Evolutionary conservation across 2,329 filamentous ascomycete species (phyloP).

Genomic region (Capronia coronata): DNA sequence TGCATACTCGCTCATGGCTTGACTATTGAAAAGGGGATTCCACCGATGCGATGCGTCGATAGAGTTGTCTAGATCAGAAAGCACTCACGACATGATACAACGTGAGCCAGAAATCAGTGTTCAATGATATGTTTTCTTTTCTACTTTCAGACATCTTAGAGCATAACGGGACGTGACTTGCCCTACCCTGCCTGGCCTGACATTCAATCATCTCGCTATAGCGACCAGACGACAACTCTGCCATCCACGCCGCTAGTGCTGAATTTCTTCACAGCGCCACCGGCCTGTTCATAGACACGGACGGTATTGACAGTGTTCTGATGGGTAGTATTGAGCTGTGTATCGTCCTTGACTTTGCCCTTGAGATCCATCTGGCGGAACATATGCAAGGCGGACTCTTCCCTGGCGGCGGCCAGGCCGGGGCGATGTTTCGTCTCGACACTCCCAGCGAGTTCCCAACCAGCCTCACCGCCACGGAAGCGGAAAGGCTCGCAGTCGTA

Average conservation of each 20-base stretch:
- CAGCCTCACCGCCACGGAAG: constrained; percentile 68
- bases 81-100: too few relatives aligned
- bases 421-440: constrained; percentile 66
- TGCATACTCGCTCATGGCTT: not conserved
- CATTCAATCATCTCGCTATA: constrained; percentile 38
- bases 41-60: too few relatives aligned
- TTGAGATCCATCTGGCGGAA: constrained; percentile 98
- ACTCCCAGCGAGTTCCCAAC: constrained; percentile 78
- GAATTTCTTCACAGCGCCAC: constrained; percentile 65
- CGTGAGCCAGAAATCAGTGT: too few relatives aligned
- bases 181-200: not conserved
- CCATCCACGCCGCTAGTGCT: constrained; percentile 83
- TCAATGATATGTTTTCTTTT: too few relatives aligned
- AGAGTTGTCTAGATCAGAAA: too few relatives aligned
- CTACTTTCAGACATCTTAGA: too few relatives aligned
- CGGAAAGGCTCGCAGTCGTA: constrained; percentile 77
- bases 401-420: constrained; percentile 56
- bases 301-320: constrained; percentile 93
- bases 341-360: constrained; percentile 86
- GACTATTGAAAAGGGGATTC: too few relatives aligned
- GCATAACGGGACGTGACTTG: not conserved
- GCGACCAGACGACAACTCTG: constrained; percentile 70
- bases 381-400: constrained; percentile 95
- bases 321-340: constrained; percentile 88
- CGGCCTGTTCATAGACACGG: constrained; percentile 63